A percentile compares a stretch with the other conserved stretches of the same genome.
These are phyloP conservation scores for Pisolithus orientalis DNA, from an alignment of 768 basidiomycete genomes.

Conservation along the genomic window DNA sequence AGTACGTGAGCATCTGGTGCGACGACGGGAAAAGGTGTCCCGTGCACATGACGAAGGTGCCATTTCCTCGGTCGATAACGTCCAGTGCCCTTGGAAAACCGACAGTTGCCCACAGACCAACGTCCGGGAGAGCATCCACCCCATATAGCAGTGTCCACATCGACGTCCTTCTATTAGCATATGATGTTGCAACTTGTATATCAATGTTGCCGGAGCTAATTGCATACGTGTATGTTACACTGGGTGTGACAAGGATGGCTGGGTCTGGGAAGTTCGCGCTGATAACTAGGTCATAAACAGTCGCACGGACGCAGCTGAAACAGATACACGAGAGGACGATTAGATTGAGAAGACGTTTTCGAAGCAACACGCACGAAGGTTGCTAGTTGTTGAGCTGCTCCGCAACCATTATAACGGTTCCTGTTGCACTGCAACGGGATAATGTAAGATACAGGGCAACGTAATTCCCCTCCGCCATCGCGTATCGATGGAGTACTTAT, in stretches of 20 bases:
- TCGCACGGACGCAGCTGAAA: neutral
- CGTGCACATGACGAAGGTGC: constrained; percentile 16
- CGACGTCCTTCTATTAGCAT: constrained; percentile 12
- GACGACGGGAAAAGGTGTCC: neutral
- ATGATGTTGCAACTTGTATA: constrained; percentile 18
- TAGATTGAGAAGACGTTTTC: neutral
- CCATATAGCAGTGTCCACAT: constrained; percentile 11
- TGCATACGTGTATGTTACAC: constrained; percentile 15
- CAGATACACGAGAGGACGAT: neutral
- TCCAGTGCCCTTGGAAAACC: constrained; percentile 18
- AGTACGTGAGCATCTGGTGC: neutral
- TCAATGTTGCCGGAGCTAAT: constrained; percentile 16
- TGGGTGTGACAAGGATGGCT: constrained; percentile 8
- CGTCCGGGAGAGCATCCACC: constrained; percentile 16
- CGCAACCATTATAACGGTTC: neutral
- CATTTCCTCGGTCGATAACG: constrained; percentile 11
- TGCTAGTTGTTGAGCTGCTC: neutral
- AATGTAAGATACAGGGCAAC: too few relatives aligned
- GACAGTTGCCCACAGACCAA: constrained; percentile 17
- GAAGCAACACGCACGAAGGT: neutral
- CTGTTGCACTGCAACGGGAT: neutral
- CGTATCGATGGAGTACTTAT: too few relatives aligned
- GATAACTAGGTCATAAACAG: constrained; percentile 14
- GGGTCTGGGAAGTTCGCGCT: constrained; percentile 19
- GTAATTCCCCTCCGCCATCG: too few relatives aligned